Evolutionary conservation across 2,329 filamentous ascomycete genomes (phyloP), one percentile per base, ranked within the genome.

Genomic region (Pseudogymnoascus sp.): DNA sequence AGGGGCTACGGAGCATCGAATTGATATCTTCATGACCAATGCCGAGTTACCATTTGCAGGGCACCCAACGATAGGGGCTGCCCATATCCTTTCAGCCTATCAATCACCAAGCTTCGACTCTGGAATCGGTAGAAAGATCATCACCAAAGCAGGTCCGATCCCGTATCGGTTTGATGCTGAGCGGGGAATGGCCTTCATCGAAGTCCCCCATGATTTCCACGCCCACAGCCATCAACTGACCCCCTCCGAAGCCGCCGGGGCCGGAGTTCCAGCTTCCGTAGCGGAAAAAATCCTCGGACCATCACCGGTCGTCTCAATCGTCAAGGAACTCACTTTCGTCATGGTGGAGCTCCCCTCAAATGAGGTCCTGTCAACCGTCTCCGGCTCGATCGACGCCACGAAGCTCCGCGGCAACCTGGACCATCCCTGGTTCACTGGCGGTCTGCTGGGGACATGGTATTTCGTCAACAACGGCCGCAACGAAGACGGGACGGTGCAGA

Each of bases 301-400:
- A 13, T 57, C n/a, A 7, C 19, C 51, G 1, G 71, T 84, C 16
- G 80, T 86, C 64, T 86, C 83, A 67, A 84, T 92, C 54, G 89
- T 92, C 37, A 85, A 84, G 51, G 90, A 90, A 60, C 89, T 93
- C 86, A 84, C 84, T 0, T 92, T 92, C 73, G 75, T 85, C n/a
- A 81, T 90, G 34, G 78, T 89, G 13, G 77, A 83, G 68, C 78
- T 95, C 21, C 78, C 83, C 0, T 81, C 79, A 63, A 74, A 90
- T 8, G 84, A 85, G 31, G 79, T 82, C 6, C 78, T 57, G 7
- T 57, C 51, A 11, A 57, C 25, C 28, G 51, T 34, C 14, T 57
- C 25, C 10, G 51, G 51, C 25, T 93, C 16, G 79, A 76, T 4
- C 69, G 74, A 11, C 76, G 79, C 2, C 68, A 75, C 31, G 68